These are phyloP conservation scores for Alternaria tenuissima DNA, from an alignment of 2,329 filamentous ascomycete genomes.

Conservation along the genomic window DNA sequence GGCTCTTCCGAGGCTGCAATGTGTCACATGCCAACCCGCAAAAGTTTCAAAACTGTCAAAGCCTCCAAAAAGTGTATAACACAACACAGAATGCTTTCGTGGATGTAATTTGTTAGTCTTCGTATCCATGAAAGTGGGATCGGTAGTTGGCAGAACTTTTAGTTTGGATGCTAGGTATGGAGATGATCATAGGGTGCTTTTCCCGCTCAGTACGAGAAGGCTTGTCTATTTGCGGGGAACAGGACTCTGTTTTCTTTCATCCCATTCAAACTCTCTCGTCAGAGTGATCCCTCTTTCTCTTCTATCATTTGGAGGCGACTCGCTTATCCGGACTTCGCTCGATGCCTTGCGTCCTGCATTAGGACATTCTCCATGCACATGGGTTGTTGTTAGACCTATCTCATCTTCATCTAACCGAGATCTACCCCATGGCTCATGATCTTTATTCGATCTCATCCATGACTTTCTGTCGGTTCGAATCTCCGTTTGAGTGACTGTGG, in stretches of 20 bases:
- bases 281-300: constrained; percentile 24
- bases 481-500: constrained; percentile 14
- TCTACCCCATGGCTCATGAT: constrained; percentile 17
- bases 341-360: constrained; percentile 1
- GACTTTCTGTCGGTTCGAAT: neutral
- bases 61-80: neutral
- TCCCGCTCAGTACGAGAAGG: neutral
- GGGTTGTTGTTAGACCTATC: constrained; percentile 31
- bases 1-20: neutral
- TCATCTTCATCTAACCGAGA: constrained; percentile 34
- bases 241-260: constrained; percentile 13
- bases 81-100: neutral
- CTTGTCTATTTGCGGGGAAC: neutral
- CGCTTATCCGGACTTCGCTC: neutral
- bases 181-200: neutral
- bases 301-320: constrained; percentile 1
- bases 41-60: neutral
- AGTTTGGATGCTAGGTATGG: neutral
- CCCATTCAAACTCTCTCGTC: constrained; percentile 34
- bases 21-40: neutral
- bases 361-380: constrained; percentile 12
- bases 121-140: too few species aligned
- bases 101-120: too few species aligned
- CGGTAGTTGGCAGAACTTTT: neutral
- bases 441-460: constrained; percentile 4